Percentiles rank a stretch among this genome's conserved stretches.
phyloP scores from a whole-genome alignment of 1,139 yeast genomes.

The Pichia inconspicua region DNA sequence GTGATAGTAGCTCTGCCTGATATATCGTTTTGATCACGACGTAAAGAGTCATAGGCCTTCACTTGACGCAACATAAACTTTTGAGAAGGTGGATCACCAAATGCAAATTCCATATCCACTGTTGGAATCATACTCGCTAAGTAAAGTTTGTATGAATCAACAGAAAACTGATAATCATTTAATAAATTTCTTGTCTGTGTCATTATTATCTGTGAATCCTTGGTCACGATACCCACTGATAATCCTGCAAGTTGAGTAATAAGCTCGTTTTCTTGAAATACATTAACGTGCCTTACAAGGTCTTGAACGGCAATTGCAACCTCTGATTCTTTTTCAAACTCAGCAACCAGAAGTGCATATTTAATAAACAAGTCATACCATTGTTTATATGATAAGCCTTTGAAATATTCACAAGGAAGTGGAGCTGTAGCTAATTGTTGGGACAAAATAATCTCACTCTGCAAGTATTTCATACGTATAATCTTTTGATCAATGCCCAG shows the following conservation, averaged over 20 bases:
- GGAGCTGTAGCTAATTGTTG: constrained; percentile 31
- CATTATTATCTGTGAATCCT: constrained; percentile 45
- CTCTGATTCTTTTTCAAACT: constrained; percentile 48
- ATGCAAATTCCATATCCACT: constrained; percentile 45
- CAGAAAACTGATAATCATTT: constrained; percentile 66
- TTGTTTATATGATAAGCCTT: constrained; percentile 67
- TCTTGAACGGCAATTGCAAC: constrained; percentile 67
- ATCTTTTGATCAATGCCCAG: constrained; percentile 66
- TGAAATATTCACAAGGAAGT: constrained; percentile 46
- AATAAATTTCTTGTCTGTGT: constrained; percentile 55
- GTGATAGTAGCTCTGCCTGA: constrained; percentile 74
- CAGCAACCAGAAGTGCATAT: constrained; percentile 59
- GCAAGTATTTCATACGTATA: constrained; percentile 56
- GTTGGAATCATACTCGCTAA: constrained; percentile 64
- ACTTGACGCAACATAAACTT: constrained; percentile 83
- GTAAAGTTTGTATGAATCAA: constrained; percentile 59
- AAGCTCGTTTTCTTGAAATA: constrained; percentile 50
- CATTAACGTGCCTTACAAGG: constrained; percentile 68
- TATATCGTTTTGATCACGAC: constrained; percentile 39
- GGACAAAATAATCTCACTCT: constrained; percentile 51
- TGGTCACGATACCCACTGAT: constrained; percentile 52
- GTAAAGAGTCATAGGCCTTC: constrained; percentile 75
- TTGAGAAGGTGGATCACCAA: constrained; percentile 76
- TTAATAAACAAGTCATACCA: constrained; percentile 87
- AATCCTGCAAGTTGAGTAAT: constrained; percentile 58